Percentiles rank a stretch among this genome's conserved stretches.
These are phyloP conservation scores for Rosa lucieae DNA, from an alignment of 306 rosid genomes.

Conservation along the genomic window DNA sequence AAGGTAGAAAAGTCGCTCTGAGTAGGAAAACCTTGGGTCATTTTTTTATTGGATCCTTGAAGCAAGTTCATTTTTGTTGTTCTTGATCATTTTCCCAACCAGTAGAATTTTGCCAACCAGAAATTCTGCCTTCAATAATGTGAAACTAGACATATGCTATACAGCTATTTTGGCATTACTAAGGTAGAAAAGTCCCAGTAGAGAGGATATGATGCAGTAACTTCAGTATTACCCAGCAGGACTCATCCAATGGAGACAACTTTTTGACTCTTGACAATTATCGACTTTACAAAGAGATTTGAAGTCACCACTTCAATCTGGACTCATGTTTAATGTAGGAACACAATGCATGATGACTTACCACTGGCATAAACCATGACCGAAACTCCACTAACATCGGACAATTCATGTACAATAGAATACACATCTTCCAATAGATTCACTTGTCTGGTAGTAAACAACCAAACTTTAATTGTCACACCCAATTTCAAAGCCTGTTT, in stretches of 20 bases:
- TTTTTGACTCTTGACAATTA: slow-evolving; percentile 82
- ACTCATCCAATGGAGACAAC: slow-evolving; percentile 73
- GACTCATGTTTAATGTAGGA: slow-evolving; percentile 25
- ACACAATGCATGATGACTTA: slow-evolving; percentile 39
- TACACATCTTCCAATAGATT: not conserved
- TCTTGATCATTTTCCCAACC: not conserved
- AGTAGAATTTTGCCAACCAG: slow-evolving; percentile 72
- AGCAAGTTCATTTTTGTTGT: not conserved
- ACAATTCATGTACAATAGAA: not conserved
- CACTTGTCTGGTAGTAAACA: not conserved
- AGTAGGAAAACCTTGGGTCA: too few relatives aligned
- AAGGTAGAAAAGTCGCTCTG: slow-evolving; percentile 49
- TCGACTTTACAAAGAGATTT: slow-evolving; percentile 78
- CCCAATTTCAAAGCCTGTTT: not conserved
- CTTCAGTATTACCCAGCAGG: slow-evolving; percentile 97
- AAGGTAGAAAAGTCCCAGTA: slow-evolving; percentile 52
- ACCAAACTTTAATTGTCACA: not conserved
- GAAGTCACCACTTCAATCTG: slow-evolving; percentile 40
- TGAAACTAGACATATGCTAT: slow-evolving; percentile 55
- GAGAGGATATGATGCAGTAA: slow-evolving; percentile 66
- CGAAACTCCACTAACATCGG: not conserved
- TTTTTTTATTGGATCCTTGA: not conserved
- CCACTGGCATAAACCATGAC: slow-evolving; percentile 84
- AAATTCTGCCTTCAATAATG: slow-evolving; percentile 84
- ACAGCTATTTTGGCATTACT: slow-evolving; percentile 64